A percentile compares a stretch with the other conserved stretches of the same genome.
These are phyloP conservation scores for Cucurbitaria berberidis DNA, from an alignment of 2,329 filamentous ascomycete species.

Conservation along the genomic window DNA sequence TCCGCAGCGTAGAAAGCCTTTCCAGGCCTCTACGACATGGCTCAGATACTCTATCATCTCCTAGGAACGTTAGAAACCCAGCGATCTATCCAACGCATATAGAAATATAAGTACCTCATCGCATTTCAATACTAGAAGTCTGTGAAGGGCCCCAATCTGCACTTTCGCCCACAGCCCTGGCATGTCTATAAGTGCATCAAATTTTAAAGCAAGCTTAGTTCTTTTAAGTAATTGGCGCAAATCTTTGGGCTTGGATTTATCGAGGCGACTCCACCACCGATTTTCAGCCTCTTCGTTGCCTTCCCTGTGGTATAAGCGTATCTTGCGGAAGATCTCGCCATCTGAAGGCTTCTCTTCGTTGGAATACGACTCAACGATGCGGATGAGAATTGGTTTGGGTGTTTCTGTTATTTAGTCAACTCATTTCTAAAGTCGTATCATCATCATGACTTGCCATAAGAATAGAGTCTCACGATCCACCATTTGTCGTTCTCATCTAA, in stretches of 20 bases:
- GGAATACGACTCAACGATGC: slow-evolving; percentile 15
- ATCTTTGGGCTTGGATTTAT: slow-evolving; percentile 27
- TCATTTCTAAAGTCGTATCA: no score
- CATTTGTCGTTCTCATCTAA: slow-evolving; percentile 29
- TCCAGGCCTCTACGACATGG: no score
- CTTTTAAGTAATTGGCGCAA: slow-evolving; percentile 21
- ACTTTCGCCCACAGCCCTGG: no score
- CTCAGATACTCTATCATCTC: slow-evolving; percentile 24
- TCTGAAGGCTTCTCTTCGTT: slow-evolving; percentile 26
- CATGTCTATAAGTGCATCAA: no score
- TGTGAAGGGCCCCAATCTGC: slow-evolving; percentile 25
- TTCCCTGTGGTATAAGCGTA: slow-evolving; percentile 18
- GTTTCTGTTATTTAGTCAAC: no score
- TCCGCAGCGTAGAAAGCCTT: no score
- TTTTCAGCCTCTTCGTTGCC: slow-evolving; percentile 15
- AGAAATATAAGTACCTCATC: slow-evolving; percentile 22
- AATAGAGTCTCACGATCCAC: slow-evolving; percentile 27
- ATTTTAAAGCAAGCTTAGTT: slow-evolving; percentile 1
- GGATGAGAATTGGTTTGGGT: slow-evolving; percentile 6
- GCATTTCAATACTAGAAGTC: slow-evolving; percentile 26
- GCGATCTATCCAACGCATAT: no score
- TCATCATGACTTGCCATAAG: slow-evolving; percentile 10
- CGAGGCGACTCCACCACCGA: slow-evolving; percentile 22
- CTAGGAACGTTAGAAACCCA: slow-evolving; percentile 11
- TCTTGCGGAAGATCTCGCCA: slow-evolving; percentile 29